Evolutionary conservation across 768 basidiomycete species (phyloP).

Genomic region (Podaxis carcinomalis): DNA sequence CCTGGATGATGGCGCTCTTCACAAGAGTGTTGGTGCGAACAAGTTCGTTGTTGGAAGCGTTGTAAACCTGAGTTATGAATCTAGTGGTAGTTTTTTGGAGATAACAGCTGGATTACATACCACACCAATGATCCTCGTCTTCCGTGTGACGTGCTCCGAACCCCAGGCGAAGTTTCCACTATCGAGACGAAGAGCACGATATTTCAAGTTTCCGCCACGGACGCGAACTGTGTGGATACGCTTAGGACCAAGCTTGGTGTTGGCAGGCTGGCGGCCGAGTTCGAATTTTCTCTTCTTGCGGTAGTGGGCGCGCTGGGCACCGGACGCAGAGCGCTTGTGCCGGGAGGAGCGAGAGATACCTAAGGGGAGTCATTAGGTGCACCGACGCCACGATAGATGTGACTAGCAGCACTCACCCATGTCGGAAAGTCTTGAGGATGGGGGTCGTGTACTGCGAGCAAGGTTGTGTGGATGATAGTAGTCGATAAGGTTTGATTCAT

Average conservation of each 20-base stretch:
- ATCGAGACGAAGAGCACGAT: slow-evolving; percentile 94
- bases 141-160: slow-evolving; percentile 89
- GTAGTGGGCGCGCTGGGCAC: slow-evolving; percentile 90
- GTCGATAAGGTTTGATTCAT: slow-evolving; percentile 37
- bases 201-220: slow-evolving; percentile 94
- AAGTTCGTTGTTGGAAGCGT: slow-evolving; percentile 99
- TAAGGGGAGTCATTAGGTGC: slow-evolving; percentile 25
- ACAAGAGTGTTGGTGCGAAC: slow-evolving; percentile 99
- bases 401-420: slow-evolving; percentile 62
- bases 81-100: background rate
- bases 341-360: slow-evolving; percentile 97
- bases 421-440: slow-evolving; percentile 68
- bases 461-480: slow-evolving; percentile 53
- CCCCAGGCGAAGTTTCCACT: slow-evolving; percentile 99
- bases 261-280: slow-evolving; percentile 96
- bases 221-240: slow-evolving; percentile 93
- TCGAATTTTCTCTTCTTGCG: slow-evolving; percentile 99
- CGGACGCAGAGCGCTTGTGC: slow-evolving; percentile 94
- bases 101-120: slow-evolving; percentile 47
- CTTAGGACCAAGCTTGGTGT: slow-evolving; percentile 94
- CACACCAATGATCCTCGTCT: slow-evolving; percentile 94
- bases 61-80: slow-evolving; percentile 70
- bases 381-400: slow-evolving; percentile 12
- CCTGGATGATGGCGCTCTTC: slow-evolving; percentile 92
- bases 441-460: slow-evolving; percentile 37